Base-by-base conservation (phyloP, 2,329 filamentous ascomycete species). In the Allantophomopsis lycopodina region DNA sequence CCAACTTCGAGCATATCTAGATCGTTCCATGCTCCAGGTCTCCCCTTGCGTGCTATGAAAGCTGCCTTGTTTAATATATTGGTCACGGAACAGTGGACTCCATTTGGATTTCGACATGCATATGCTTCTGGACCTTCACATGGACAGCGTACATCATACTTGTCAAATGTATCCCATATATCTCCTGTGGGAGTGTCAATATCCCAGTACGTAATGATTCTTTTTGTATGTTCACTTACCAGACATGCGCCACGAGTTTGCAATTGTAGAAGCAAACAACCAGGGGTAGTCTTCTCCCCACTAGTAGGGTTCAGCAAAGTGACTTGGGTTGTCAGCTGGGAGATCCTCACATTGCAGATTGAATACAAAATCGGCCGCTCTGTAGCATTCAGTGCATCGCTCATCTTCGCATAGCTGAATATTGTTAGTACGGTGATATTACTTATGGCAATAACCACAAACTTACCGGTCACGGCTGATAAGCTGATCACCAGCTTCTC, bases 201-300 rank as follows among this genome's bases (percentile, higher is more conserved):
- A 28, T 6, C 3, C 11, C 3, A 28, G 10, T 28, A 10, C 4
- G 11, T 6, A 5, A 3, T 10, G 3, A 10, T 8, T 28, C 7
- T 28, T 28, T 28, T 5, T 8, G 23, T 3, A 10, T 28, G 23
- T 28, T 28, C 23, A 28, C 23, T 3, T 10, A 34, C 32, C 13
- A 8, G 50, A 48, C 32, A 57, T 55, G 28, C 53, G 49, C 38
- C 52, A 55, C 6, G 51, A 55, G 37, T 54, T 52, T 15, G 44
- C 44, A 14, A 55, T 41, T 30, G 48, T 47, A 18, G 48, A 43
- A 6, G 51, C 45, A 44, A 47, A 52, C n/a, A 46, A 18, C 41
- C 40, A 42, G 1, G 56, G 60, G 18, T 60, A 55, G 32, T 68
- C 62, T 37, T 62, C 55, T 12, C 65, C 65, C 66, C 67, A 70